Evolutionary conservation across 2,329 filamentous ascomycete species (phyloP).

Genomic region (Penicillium expansum): DNA sequence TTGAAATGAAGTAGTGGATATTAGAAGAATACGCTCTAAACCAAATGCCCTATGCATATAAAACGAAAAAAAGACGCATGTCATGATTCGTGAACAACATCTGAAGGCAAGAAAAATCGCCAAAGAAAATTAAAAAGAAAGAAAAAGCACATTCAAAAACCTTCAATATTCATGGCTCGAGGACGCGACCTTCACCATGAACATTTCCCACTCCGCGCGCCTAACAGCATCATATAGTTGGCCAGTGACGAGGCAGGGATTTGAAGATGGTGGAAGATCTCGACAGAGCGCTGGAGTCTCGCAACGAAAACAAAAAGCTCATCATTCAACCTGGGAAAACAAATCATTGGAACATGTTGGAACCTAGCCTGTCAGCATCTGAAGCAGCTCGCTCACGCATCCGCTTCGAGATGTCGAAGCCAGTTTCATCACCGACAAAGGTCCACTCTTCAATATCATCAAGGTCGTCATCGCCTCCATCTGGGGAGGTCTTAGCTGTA

Average conservation of each 20-base stretch:
- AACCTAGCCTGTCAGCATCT: constrained; percentile 21
- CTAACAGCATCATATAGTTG: background rate
- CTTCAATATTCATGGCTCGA: background rate
- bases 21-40: background rate
- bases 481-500: constrained; percentile 37
- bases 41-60: constrained; percentile 1
- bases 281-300: background rate
- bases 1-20: background rate
- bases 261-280: background rate
- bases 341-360: constrained; percentile 16
- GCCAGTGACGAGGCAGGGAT: background rate
- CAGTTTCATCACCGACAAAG: constrained; percentile 67
- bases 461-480: constrained; percentile 49
- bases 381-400: constrained; percentile 33
- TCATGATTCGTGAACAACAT: constrained; percentile 6
- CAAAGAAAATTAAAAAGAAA: background rate
- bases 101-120: background rate
- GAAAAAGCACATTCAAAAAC: background rate
- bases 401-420: constrained; percentile 42
- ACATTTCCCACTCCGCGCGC: background rate
- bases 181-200: background rate
- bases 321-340: background rate
- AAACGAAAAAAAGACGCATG: constrained; percentile 2
- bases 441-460: constrained; percentile 85
- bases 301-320: background rate